Evolutionary conservation across 2,329 filamentous ascomycete species (phyloP), one percentile per base, ranked within the genome.

Genomic region (Fusarium oxysporum): DNA sequence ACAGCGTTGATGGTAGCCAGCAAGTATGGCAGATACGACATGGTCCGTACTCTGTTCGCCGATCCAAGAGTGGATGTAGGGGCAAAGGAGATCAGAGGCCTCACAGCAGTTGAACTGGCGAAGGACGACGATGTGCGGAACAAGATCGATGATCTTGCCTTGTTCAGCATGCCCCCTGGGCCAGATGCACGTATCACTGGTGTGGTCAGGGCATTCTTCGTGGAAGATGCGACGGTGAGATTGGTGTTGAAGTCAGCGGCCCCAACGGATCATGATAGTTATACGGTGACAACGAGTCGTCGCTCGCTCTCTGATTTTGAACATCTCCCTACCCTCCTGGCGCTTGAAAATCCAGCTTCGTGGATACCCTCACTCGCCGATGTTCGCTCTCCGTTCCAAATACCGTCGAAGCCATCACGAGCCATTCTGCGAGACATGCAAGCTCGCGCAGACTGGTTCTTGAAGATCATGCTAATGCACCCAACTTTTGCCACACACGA

Each of bases 71-170:
- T 98, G 8, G 96, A 99, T 79, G 84, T 96, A 19, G 91, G 92
- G 45, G 90, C 95, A 35, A 93, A 92, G 80, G 97, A 99, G 80
- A 83, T 93, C 21, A 90, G 96, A 66, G 96, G 96, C 0, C 86
- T 99, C 76, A 98, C 96, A 12, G 96, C 96, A 12, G 95, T 98
- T 11, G 96, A 99, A 82, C 87, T 99, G 51, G 96, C 97, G 55
- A 99, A 99, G 80, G 97, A 99, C 77, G 96, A 99, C 79, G 96
- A 99, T 75, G 93, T 99, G 32, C 91, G 96, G 43, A 99, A 98
- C 82, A 92, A 94, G 76, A 98, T 99, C 71, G 96, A 99, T 79
- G 96, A 99, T 80, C 86, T 99, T 71, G 92, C 95, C 3, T 84
- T 99, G 14, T 92, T 99, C 72, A 93, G 93, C 25, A 91, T 91